Evolutionary conservation across 2,329 filamentous ascomycete species (phyloP), one percentile per base, ranked within the genome.

Genomic region (Ophiobolus disseminans): DNA sequence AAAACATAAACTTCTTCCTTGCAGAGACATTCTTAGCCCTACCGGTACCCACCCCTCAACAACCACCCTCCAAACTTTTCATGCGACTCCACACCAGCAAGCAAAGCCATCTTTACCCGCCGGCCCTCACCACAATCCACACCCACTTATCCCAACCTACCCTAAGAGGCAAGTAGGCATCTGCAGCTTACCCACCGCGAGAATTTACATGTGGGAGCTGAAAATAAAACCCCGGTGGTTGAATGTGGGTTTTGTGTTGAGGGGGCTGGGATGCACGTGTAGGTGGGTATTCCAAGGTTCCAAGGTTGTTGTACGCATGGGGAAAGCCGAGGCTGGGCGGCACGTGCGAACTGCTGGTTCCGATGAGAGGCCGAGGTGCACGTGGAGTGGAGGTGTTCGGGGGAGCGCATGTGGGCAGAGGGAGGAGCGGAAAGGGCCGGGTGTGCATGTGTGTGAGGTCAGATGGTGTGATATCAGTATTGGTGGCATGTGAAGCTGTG

Each of bases 141-240:
- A 44, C 41, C 22, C 14, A n/a, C 16, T 8, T 14, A 11, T n/a
- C 13, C 32, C 20, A 3, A 30, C 32, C 20, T 44, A 21, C 41
- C 34, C 10, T 13, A 44, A 37, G 4, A 7, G 30, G 41, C 37
- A 44, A 44, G 30, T 43, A 23, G 23, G 23, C 13, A 31, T 14
- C 13, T 11, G 4, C 8, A 30, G 19, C 35, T 40, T 40, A 48
- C 23, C 32, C 30, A 39, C 40, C 16, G 32, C 32, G 22, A 21
- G 26, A 44, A 30, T 28, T 10, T 30, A n/a, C 20, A 11, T 5
- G 10, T n/a, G 30, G 2, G 30, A 32, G n/a, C n/a, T n/a, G n/a
- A n/a, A n/a, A n/a, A n/a, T n/a, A 32, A 32, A 32, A 13, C 35
- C 22, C 17, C 48, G 38, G 23, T 50, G 50, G 35, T 26, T 22